Conservation (phyloP, 352 stramenopile species). For the Globisporangium cylindrosporum region DNA sequence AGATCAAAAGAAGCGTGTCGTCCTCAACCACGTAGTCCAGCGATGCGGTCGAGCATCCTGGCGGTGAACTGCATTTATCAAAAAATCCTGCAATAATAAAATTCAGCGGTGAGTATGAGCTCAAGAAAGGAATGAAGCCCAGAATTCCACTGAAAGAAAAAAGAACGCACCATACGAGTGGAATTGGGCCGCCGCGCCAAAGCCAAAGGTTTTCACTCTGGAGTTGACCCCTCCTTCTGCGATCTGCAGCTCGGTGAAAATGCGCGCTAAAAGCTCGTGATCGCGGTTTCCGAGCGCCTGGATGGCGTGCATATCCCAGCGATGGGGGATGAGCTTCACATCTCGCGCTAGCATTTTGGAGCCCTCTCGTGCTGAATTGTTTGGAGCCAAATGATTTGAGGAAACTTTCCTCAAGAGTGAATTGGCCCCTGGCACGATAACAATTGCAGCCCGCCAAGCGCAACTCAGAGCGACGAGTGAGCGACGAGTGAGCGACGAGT, state of each 20-base stretch:
- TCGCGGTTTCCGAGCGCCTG: slow-evolving; percentile 39
- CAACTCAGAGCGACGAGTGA: neutral
- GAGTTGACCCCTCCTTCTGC: slow-evolving; percentile 30
- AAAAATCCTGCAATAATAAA: slow-evolving; percentile 45
- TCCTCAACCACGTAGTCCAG: slow-evolving; percentile 40
- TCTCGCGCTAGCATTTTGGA: slow-evolving; percentile 1
- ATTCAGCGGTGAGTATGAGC: too few species aligned
- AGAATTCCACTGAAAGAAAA: neutral
- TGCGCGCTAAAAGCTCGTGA: slow-evolving; percentile 26
- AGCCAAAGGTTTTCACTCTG: slow-evolving; percentile 38
- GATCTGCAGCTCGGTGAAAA: slow-evolving; percentile 39
- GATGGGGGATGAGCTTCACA: slow-evolving; percentile 35
- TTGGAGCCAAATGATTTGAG: neutral
- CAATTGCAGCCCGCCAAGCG: neutral
- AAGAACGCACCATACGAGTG: slow-evolving; percentile 37
- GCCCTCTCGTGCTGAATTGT: neutral
- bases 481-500: neutral
- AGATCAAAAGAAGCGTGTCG: slow-evolving; percentile 53
- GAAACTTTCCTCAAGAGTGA: neutral
- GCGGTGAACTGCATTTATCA: slow-evolving; percentile 15
- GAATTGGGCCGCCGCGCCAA: slow-evolving; percentile 48
- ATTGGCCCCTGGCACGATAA: neutral
- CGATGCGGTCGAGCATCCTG: slow-evolving; percentile 11
- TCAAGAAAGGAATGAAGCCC: neutral
- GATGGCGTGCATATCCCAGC: slow-evolving; percentile 61